Evolutionary conservation across 306 rosid species (phyloP).

Genomic region (Arachis stenosperma): DNA sequence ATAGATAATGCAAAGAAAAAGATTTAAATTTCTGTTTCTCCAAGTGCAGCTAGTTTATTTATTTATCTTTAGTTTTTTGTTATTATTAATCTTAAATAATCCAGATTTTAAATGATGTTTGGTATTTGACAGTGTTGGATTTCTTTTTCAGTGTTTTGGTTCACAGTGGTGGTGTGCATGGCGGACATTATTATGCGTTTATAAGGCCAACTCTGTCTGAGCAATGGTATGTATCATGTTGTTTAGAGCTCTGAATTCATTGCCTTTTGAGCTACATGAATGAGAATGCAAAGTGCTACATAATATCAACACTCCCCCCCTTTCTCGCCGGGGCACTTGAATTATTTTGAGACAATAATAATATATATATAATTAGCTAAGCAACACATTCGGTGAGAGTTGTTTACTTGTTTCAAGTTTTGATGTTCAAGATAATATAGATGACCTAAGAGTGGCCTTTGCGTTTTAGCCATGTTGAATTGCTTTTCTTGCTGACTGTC

Average conservation of each 20-base stretch:
- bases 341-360: background rate
- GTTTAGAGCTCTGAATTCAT: constrained; percentile 26
- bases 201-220: constrained; percentile 96
- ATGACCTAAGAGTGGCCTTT: too few relatives aligned
- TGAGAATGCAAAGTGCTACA: background rate
- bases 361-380: constrained; percentile 1
- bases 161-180: constrained; percentile 99
- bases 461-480: constrained; percentile 1
- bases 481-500: constrained; percentile 22
- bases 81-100: too few relatives aligned
- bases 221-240: constrained; percentile 64
- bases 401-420: constrained; percentile 1
- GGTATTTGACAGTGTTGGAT: constrained; percentile 37
- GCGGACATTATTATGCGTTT: constrained; percentile 98
- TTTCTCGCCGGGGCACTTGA: too few relatives aligned
- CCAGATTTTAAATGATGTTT: background rate
- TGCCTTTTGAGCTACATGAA: constrained; percentile 22
- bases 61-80: background rate
- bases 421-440: background rate
- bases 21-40: constrained; percentile 16
- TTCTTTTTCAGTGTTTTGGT: constrained; percentile 81
- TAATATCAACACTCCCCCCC: too few relatives aligned
- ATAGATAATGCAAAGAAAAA: constrained; percentile 14
- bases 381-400: background rate
- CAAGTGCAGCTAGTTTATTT: constrained; percentile 12